phyloP scores from a whole-genome alignment of 108 stramenopile genomes.

The Cyclostephanos invisitatus region DNA sequence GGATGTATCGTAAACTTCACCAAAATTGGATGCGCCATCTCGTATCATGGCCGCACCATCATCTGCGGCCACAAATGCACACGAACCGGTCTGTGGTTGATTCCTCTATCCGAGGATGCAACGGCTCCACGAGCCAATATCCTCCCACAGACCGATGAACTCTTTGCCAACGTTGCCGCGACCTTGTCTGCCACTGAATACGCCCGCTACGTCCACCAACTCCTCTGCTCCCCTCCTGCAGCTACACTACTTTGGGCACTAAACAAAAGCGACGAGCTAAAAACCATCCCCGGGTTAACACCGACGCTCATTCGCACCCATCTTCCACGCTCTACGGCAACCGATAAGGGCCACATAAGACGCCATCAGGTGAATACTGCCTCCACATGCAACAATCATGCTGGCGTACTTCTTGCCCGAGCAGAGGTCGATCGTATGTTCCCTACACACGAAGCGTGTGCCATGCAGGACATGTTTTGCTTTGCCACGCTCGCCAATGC shows the following conservation, averaged over 20 bases:
- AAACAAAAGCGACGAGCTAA: background rate
- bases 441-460: too few species aligned
- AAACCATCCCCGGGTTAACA: too few species aligned
- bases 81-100: background rate
- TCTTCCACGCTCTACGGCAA: background rate
- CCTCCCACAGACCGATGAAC: background rate
- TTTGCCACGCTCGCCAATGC: too few species aligned
- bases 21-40: conserved; percentile 7
- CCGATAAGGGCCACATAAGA: conserved; percentile 5
- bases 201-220: background rate
- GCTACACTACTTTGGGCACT: background rate
- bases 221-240: background rate
- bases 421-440: too few species aligned
- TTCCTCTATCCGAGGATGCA: background rate
- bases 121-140: too few species aligned
- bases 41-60: background rate
- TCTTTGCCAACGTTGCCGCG: background rate
- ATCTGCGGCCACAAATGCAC: conserved; percentile 7
- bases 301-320: background rate
- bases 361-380: background rate
- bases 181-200: background rate
- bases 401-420: too few species aligned
- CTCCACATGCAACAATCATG: too few species aligned
- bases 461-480: too few species aligned
- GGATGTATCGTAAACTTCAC: conserved; percentile 12